phyloP scores from a whole-genome alignment of 2,329 filamentous ascomycete species.

The Calcarisporium arbuscula region DNA sequence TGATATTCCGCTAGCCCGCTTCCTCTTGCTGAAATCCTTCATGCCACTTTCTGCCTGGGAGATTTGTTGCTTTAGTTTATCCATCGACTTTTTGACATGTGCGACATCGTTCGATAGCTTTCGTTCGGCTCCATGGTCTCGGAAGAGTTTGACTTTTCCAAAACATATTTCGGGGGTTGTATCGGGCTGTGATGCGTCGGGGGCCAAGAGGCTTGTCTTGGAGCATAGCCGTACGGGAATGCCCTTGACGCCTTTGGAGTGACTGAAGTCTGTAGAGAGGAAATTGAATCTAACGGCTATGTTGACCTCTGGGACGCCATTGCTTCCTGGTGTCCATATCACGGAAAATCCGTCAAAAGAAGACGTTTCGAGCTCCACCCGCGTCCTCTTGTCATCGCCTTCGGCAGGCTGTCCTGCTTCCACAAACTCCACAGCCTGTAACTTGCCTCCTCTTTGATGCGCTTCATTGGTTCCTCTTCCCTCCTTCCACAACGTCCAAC shows the following conservation, averaged over 20 bases:
- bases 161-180: conserved; percentile 69
- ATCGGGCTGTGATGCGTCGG: conserved; percentile 37
- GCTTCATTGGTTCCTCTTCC: conserved; percentile 93
- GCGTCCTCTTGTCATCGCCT: conserved; percentile 59
- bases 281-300: conserved; percentile 97
- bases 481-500: conserved; percentile 92
- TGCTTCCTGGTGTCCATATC: conserved; percentile 71
- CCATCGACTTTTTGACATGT: conserved; percentile 93
- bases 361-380: conserved; percentile 64
- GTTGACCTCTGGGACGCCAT: conserved; percentile 67
- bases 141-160: conserved; percentile 95
- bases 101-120: conserved; percentile 92
- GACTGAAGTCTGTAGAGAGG: conserved; percentile 95
- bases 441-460: conserved; percentile 83
- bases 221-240: conserved; percentile 90
- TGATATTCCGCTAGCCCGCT: conserved; percentile 44
- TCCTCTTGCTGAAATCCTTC: conserved; percentile 61
- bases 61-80: conserved; percentile 93
- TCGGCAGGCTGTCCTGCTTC: conserved; percentile 56
- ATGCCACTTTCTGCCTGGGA: conserved; percentile 65
- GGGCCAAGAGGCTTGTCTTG: conserved; percentile 68
- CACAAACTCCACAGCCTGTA: conserved; percentile 93
- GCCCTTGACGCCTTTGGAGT: conserved; percentile 97
- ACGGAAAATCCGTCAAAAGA: conserved; percentile 95
- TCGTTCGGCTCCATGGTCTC: conserved; percentile 90